Evolutionary conservation across 2,329 filamentous ascomycete genomes (phyloP).

Genomic region (Helotiales sp.): DNA sequence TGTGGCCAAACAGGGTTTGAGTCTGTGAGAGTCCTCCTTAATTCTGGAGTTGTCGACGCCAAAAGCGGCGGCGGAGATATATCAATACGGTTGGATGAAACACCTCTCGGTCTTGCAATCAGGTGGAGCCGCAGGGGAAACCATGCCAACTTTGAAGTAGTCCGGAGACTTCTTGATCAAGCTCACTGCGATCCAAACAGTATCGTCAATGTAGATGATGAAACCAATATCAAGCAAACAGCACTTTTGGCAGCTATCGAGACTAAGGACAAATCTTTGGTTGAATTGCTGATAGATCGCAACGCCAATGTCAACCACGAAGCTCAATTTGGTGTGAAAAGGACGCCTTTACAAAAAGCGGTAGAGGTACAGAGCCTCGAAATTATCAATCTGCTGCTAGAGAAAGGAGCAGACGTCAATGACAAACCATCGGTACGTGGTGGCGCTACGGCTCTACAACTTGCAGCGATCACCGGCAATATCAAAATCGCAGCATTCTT

Average conservation of each 20-base stretch:
- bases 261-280: not conserved
- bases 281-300: slow-evolving; percentile 1
- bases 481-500: not conserved
- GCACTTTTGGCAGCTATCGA: not conserved
- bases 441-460: slow-evolving; percentile 3
- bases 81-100: not conserved
- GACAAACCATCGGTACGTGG: not conserved
- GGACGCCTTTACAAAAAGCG: slow-evolving; percentile 1
- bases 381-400: not conserved
- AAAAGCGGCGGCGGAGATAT: no score
- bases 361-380: slow-evolving; percentile 2
- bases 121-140: not conserved
- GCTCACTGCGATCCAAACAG: not conserved
- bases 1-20: not conserved
- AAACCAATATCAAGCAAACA: not conserved
- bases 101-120: not conserved
- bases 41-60: not conserved
- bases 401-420: not conserved
- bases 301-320: not conserved
- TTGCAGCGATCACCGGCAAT: slow-evolving; percentile 6
- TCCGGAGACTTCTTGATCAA: not conserved
- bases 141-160: not conserved
- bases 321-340: not conserved
- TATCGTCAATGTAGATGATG: not conserved
- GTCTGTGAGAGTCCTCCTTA: not conserved